These are phyloP conservation scores for Kazachstania bromeliacearum DNA, from an alignment of 805 yeast genomes.

Conservation along the genomic window DNA sequence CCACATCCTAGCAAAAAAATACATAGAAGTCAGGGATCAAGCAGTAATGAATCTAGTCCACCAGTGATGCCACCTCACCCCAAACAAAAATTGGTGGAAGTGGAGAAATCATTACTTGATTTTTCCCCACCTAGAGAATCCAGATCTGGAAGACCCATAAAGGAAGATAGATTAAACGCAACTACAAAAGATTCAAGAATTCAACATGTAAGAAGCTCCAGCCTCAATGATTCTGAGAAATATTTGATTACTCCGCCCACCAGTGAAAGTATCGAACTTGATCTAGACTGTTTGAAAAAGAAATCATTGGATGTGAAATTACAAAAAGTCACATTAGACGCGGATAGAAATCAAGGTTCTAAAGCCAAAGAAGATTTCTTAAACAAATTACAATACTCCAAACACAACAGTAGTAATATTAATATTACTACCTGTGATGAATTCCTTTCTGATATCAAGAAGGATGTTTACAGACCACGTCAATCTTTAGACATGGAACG, in stretches of 20 bases:
- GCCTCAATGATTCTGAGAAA: neutral
- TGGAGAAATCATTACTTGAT: constrained; percentile 2
- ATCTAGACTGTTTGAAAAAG: constrained; percentile 14
- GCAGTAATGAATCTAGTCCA: constrained; percentile 5
- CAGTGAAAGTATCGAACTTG: constrained; percentile 23
- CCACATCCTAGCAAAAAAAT: constrained; percentile 3
- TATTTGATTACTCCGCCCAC: constrained; percentile 13
- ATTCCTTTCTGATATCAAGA: constrained; percentile 6
- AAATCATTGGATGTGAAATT: constrained; percentile 21
- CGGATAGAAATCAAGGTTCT: neutral
- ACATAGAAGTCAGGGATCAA: neutral
- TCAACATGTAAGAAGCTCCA: constrained; percentile 3
- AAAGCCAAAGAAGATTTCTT: neutral
- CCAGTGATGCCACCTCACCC: constrained; percentile 17
- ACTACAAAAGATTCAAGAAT: neutral
- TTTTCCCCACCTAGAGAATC: neutral
- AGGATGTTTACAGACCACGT: constrained; percentile 20
- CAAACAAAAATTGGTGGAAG: constrained; percentile 4
- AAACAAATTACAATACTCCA: neutral
- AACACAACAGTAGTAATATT: neutral
- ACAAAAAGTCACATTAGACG: constrained; percentile 10
- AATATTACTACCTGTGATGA: neutral
- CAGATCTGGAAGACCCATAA: too few relatives aligned
- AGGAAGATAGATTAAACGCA: too few relatives aligned
- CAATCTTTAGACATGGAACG: constrained; percentile 25